A percentile compares a stretch with the other conserved stretches of the same genome.
Evolutionary conservation across 1,139 yeast species (phyloP).

Genomic region (Diutina catenulata): DNA sequence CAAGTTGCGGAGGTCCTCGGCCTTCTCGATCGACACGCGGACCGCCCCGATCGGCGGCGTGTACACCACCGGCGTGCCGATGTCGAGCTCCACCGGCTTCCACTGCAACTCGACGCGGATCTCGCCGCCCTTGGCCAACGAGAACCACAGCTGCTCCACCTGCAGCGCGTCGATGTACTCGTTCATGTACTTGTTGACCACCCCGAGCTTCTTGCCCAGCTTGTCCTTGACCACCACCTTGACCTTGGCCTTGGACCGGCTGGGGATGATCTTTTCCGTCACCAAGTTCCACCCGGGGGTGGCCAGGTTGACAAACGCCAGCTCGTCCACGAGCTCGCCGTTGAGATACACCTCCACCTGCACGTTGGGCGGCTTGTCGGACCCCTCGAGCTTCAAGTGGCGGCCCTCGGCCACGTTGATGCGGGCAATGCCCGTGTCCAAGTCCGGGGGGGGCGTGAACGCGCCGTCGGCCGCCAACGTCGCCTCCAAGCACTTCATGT

Average conservation of each 20-base stretch:
- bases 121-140: conserved; percentile 60
- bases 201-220: conserved; percentile 43
- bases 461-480: conserved; percentile 76
- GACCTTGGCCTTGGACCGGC: conserved; percentile 59
- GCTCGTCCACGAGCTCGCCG: conserved; percentile 43
- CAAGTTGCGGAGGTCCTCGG: conserved; percentile 65
- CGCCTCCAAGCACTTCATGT: conserved; percentile 73
- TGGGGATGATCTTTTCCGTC: conserved; percentile 62
- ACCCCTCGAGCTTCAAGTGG: conserved; percentile 25
- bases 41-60: conserved; percentile 90
- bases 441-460: conserved; percentile 76
- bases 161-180: conserved; percentile 68
- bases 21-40: conserved; percentile 61
- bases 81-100: conserved; percentile 74
- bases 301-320: conserved; percentile 46
- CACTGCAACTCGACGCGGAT: conserved; percentile 59
- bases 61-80: conserved; percentile 47
- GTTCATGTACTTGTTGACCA: conserved; percentile 51
- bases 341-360: conserved; percentile 62
- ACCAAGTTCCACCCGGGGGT: conserved; percentile 58
- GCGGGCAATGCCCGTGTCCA: conserved; percentile 82
- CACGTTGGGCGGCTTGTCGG: conserved; percentile 41
- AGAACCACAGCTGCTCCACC: conserved; percentile 69
- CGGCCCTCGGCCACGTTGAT: conserved; percentile 42
- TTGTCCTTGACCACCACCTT: conserved; percentile 42